Percentiles rank a stretch among this genome's conserved stretches.
These are phyloP conservation scores for Pyrenophora tritici-repentis DNA, from an alignment of 2,329 filamentous ascomycete species.

Conservation along the genomic window DNA sequence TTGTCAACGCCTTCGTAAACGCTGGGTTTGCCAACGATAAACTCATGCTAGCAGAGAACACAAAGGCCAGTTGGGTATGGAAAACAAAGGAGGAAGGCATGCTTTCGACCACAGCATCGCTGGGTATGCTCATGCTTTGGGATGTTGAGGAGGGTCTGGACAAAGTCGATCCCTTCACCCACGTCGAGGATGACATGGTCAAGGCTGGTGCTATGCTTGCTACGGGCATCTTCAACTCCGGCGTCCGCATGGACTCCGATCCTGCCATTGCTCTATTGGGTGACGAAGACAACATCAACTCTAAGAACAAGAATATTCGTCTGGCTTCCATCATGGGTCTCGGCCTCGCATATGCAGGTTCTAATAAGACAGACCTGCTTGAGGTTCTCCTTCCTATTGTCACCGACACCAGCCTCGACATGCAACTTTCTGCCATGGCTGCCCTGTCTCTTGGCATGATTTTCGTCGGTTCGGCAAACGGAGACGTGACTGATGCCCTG, in stretches of 20 bases:
- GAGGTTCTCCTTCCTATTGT: constrained; percentile 87
- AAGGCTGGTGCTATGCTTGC: constrained; percentile 90
- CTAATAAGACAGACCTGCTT: constrained; percentile 86
- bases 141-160: constrained; percentile 91
- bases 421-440: constrained; percentile 97
- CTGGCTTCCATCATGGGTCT: constrained; percentile 94
- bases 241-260: constrained; percentile 86
- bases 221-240: constrained; percentile 94
- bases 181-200: constrained; percentile 79
- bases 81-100: constrained; percentile 99
- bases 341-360: constrained; percentile 91
- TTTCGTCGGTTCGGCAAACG: constrained; percentile 89
- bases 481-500: constrained; percentile 89
- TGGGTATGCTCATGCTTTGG: constrained; percentile 91
- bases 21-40: constrained; percentile 95
- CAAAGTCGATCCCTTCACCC: constrained; percentile 93
- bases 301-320: constrained; percentile 76
- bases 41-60: constrained; percentile 89
- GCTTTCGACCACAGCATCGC: constrained; percentile 92
- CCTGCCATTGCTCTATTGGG: constrained; percentile 85
- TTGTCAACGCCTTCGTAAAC: constrained; percentile 97
- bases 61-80: constrained; percentile 93
- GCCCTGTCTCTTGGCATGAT: constrained; percentile 87
- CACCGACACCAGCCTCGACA: constrained; percentile 79
- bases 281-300: constrained; percentile 77